These are phyloP conservation scores for Colletotrichum brevisporum DNA, from an alignment of 2,329 filamentous ascomycete species.

Conservation along the genomic window DNA sequence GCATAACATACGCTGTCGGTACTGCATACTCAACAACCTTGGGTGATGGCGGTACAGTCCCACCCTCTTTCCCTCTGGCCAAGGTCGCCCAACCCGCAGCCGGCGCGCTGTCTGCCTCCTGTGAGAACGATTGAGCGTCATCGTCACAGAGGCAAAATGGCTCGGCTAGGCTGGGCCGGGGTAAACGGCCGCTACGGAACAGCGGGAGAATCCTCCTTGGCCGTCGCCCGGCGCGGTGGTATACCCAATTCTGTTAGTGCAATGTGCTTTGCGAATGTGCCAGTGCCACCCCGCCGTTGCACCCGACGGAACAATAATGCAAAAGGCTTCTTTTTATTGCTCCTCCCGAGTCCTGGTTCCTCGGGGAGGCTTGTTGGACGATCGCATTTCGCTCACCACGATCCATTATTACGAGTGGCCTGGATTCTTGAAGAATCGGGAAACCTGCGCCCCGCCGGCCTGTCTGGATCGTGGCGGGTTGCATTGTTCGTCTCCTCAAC, in stretches of 20 bases:
- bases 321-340: background rate
- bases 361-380: background rate
- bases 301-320: constrained; percentile 7
- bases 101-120: constrained; percentile 17
- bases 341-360: background rate
- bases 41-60: constrained; percentile 1
- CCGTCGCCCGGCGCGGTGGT: background rate
- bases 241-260: constrained; percentile 18
- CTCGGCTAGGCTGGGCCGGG: constrained; percentile 19
- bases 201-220: constrained; percentile 21
- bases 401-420: constrained; percentile 36
- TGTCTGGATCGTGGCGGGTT: constrained; percentile 8
- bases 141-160: constrained; percentile 33
- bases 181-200: constrained; percentile 15
- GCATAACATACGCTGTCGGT: no score
- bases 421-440: constrained; percentile 31
- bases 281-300: constrained; percentile 12
- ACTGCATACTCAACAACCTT: no score
- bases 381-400: background rate
- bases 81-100: constrained; percentile 23
- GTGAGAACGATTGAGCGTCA: constrained; percentile 24
- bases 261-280: background rate
- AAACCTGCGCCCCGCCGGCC: constrained; percentile 20
- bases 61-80: background rate
- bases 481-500: constrained; percentile 15